A percentile compares a stretch with the other conserved stretches of the same genome.
Conservation (phyloP, 495 filamentous ascomycete genomes). For the Tuber magnatum region DNA sequence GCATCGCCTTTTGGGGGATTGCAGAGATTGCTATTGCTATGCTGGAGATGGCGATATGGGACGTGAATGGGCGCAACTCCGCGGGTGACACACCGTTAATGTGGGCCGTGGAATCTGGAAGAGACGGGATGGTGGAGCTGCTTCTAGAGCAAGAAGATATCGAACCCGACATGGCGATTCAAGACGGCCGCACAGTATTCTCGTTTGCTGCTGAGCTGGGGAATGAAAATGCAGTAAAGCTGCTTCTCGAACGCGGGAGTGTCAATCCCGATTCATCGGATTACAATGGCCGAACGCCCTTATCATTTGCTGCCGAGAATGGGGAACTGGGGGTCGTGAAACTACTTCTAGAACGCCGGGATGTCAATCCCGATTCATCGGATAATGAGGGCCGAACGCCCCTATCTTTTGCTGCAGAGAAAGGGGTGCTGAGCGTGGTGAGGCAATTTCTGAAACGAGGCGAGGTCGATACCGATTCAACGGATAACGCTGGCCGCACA, state of each 20-base stretch:
- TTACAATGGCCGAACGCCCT: neutral
- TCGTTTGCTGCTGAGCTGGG: neutral
- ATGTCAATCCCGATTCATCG: neutral
- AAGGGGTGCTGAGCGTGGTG: too few species aligned
- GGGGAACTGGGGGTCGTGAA: neutral
- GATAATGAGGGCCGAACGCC: neutral
- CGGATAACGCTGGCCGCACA: neutral
- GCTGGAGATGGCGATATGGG: neutral
- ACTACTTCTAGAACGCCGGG: neutral
- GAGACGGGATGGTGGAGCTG: neutral
- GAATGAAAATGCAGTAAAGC: neutral
- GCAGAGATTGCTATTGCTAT: neutral
- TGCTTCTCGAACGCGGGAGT: neutral
- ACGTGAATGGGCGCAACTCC: neutral
- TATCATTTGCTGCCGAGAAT: neutral
- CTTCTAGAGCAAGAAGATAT: neutral
- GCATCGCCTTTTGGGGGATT: neutral
- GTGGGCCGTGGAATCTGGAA: neutral
- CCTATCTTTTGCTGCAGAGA: too few species aligned
- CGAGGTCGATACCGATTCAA: neutral
- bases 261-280: neutral
- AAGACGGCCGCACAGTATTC: neutral
- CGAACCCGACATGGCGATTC: neutral
- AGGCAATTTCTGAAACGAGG: neutral
- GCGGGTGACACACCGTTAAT: neutral